Base-by-base conservation (phyloP, 148 eudicot species). In the Cornus kousa region DNA sequence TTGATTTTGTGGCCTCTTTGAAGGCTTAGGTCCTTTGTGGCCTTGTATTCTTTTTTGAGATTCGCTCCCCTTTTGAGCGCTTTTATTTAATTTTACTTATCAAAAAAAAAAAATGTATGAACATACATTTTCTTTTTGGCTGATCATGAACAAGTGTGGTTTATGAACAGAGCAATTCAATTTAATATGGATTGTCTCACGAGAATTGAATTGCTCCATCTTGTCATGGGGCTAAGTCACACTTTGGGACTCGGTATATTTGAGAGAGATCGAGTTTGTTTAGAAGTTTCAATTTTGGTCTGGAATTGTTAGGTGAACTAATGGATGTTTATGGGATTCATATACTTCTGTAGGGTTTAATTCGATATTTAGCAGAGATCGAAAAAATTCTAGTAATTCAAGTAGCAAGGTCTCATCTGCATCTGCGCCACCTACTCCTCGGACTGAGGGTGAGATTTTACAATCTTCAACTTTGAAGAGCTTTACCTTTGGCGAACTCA, bases 391-490 rank as follows among this genome's bases (percentile, higher is more conserved):
- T 33, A 78, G 74, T 62, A 70, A 32, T 22, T 35, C 74, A 35
- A 84, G 88, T 78, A 85, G 80, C 68, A 79, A 80, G 78, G 85
- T 77, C 33, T 77, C 86, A 72, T 88, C 94, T 24, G 62, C 80
- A 39, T 83, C 91, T 32, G 75, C 78, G 8, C 78, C 83, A 1
- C 78, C 43, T 53, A 87, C 86, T 55, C 87, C 83, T 33, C 79
- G 84, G 46, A 80, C 88, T 53, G 97, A 92, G 80, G 89, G 81
- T 0, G 98, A 94, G 68, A 94, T 94, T 35, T 79, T 92, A 83
- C 77, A 83, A 57, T 90, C 93, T 3, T 79, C 92, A 11, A 90
- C 87, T 65, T 74, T 94, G 86, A 90, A 85, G 84, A 85, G 77
- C 70, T 94, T 94, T 74, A 28, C 81, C 11, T 92, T 83, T 74